phyloP scores from a whole-genome alignment of 352 stramenopile genomes.

The Phytophthora europaea region DNA sequence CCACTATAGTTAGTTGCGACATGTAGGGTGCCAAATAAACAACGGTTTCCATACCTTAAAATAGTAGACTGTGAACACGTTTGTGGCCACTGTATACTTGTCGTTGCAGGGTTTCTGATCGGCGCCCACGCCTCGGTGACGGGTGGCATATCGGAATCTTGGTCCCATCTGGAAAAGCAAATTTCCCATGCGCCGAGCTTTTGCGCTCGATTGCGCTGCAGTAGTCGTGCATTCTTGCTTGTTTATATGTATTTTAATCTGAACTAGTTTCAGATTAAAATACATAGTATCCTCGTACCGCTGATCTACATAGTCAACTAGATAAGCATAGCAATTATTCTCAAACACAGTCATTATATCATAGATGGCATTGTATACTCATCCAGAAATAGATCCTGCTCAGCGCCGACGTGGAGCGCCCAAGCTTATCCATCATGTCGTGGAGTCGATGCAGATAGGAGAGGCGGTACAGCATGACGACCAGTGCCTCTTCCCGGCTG shows the following conservation, averaged over 20 bases:
- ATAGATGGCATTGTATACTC: background rate
- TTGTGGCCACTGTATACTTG: background rate
- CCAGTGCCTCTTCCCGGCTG: background rate
- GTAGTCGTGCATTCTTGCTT: background rate
- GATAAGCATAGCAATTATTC: background rate
- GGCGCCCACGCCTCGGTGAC: background rate
- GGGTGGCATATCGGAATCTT: background rate
- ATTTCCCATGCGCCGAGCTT: background rate
- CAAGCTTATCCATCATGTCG: background rate
- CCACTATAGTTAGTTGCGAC: background rate
- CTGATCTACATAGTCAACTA: background rate
- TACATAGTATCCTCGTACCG: background rate
- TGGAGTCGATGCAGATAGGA: background rate
- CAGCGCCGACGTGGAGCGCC: background rate
- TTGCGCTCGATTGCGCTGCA: background rate
- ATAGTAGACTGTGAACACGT: background rate
- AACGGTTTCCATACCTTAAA: background rate
- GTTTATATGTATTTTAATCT: too few relatives aligned
- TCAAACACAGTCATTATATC: background rate
- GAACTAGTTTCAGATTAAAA: background rate
- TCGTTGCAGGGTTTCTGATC: background rate
- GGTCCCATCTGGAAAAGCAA: background rate
- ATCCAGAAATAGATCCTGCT: background rate
- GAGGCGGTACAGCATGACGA: background rate
- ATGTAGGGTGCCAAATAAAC: background rate